These are phyloP conservation scores for Phytophthora cajani DNA, from an alignment of 352 stramenopile species.

Conservation along the genomic window DNA sequence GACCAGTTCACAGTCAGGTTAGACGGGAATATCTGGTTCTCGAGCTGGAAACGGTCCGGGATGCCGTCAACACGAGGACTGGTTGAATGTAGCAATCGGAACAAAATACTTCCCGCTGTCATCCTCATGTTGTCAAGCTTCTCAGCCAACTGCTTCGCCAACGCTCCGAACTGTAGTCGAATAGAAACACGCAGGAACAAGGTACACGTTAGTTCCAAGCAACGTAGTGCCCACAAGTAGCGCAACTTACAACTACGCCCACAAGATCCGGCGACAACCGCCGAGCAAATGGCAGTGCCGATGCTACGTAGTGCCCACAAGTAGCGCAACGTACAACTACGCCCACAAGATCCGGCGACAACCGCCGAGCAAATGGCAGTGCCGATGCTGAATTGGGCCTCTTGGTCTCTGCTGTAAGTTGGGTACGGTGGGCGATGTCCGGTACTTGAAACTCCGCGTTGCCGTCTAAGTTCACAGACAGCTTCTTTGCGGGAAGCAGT, in stretches of 20 bases:
- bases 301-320: neutral
- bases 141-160: constrained; percentile 97
- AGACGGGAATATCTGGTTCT: constrained; percentile 65
- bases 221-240: neutral
- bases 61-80: constrained; percentile 77
- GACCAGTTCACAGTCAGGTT: constrained; percentile 77
- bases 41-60: constrained; percentile 73
- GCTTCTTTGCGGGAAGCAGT: constrained; percentile 47
- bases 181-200: constrained; percentile 5
- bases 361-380: constrained; percentile 43
- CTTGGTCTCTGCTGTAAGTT: constrained; percentile 12
- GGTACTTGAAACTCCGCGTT: constrained; percentile 32
- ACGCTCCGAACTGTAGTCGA: constrained; percentile 59
- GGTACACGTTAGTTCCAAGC: constrained; percentile 22
- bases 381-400: neutral
- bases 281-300: constrained; percentile 39
- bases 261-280: constrained; percentile 53
- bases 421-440: constrained; percentile 27
- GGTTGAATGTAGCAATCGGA: constrained; percentile 81
- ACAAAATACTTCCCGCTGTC: constrained; percentile 89
- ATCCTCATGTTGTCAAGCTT: constrained; percentile 96
- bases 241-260: constrained; percentile 42
- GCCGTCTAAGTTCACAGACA: constrained; percentile 18
- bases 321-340: constrained; percentile 39
- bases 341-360: constrained; percentile 52